These are phyloP conservation scores for Juglanconis juglandina DNA, from an alignment of 2,329 filamentous ascomycete genomes.

Conservation along the genomic window DNA sequence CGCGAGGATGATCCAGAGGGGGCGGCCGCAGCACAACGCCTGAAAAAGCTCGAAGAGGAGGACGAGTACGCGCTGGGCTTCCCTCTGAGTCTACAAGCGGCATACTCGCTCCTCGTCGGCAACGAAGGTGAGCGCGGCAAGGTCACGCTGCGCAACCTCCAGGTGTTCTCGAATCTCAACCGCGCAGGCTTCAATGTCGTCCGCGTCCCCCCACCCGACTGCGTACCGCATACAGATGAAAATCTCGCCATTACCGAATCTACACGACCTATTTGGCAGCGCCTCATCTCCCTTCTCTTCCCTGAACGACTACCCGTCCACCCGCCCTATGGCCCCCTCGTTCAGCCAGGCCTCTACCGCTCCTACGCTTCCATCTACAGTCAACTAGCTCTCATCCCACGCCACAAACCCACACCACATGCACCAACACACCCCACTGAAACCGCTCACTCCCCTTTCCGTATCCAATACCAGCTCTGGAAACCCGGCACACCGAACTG, in stretches of 20 bases:
- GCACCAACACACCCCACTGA: constrained; percentile 25
- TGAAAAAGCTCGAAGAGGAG: constrained; percentile 27
- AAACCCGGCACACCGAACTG: constrained; percentile 65
- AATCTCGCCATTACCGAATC: constrained; percentile 10
- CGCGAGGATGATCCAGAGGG: constrained; percentile 11
- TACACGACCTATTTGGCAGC: constrained; percentile 42
- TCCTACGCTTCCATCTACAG: constrained; percentile 70
- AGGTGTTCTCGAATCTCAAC: constrained; percentile 82
- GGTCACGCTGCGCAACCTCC: constrained; percentile 72
- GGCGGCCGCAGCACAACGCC: constrained; percentile 23
- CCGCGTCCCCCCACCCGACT: constrained; percentile 51
- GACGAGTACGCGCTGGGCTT: constrained; percentile 61
- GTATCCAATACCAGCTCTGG: constrained; percentile 77
- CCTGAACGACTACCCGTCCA: constrained; percentile 24
- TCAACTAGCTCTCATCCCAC: constrained; percentile 69
- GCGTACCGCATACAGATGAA: constrained; percentile 8
- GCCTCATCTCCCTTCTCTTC: constrained; percentile 49
- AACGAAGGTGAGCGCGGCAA: constrained; percentile 59
- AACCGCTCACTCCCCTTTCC: constrained; percentile 54
- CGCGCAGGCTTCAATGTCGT: constrained; percentile 78
- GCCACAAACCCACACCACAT: constrained; percentile 53
- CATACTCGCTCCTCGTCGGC: constrained; percentile 81
- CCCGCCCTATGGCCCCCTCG: constrained; percentile 51
- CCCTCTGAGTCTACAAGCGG: constrained; percentile 88
- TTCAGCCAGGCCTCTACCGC: constrained; percentile 62